phyloP scores from a whole-genome alignment of 441 rosid species.

The Rhodomyrtus psidioides region DNA sequence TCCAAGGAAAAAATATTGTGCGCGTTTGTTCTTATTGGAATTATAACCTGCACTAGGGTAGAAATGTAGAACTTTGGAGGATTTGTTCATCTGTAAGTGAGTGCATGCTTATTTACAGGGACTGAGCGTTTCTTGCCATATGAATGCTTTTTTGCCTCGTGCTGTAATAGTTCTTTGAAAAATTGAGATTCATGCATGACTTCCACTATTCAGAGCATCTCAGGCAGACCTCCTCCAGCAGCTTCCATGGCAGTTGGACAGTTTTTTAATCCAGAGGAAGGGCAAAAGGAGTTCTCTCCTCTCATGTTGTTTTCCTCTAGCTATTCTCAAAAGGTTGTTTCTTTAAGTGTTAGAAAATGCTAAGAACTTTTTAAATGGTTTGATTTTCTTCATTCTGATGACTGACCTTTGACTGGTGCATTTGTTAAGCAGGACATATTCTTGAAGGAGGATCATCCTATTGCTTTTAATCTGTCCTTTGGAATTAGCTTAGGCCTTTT shows the following conservation, averaged over 20 bases:
- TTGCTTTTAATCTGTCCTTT: slow-evolving; percentile 73
- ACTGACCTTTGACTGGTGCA: slow-evolving; percentile 16
- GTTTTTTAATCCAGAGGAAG: slow-evolving; percentile 84
- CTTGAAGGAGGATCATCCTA: slow-evolving; percentile 89
- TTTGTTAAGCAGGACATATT: slow-evolving; percentile 48
- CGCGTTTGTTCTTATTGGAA: not conserved
- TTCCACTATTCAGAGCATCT: slow-evolving; percentile 57
- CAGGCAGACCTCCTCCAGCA: slow-evolving; percentile 97
- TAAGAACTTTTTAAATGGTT: slow-evolving; percentile 3
- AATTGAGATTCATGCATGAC: not conserved
- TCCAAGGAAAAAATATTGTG: not conserved
- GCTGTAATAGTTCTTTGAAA: not conserved
- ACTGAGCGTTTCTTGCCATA: not conserved
- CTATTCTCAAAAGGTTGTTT: slow-evolving; percentile 62
- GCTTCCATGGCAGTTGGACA: slow-evolving; percentile 99
- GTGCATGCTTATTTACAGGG: not conserved
- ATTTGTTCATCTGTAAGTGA: not conserved
- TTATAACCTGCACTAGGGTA: not conserved
- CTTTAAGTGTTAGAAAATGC: not conserved
- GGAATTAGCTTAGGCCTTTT: slow-evolving; percentile 80
- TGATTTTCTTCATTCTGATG: slow-evolving; percentile 7
- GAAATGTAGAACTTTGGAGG: not conserved
- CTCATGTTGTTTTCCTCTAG: slow-evolving; percentile 56
- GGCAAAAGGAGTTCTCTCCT: slow-evolving; percentile 57
- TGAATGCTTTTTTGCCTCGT: not conserved